A percentile compares a stretch with the other conserved stretches of the same genome.
phyloP scores from a whole-genome alignment of 352 stramenopile species.

The Pythium angustatum region DNA sequence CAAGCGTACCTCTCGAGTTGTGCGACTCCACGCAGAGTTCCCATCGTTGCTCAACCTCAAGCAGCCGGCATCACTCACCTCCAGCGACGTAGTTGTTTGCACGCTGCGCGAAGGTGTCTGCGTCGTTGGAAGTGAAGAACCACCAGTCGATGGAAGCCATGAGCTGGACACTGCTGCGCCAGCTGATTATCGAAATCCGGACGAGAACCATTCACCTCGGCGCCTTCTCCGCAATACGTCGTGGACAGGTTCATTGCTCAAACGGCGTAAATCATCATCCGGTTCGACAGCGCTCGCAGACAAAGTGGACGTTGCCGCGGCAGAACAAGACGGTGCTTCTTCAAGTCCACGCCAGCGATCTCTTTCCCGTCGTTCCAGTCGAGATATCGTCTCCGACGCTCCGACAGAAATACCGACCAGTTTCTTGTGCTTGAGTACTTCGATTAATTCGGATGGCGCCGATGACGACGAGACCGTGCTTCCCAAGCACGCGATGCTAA shows the following conservation, averaged over 20 bases:
- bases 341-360: slow-evolving; percentile 6
- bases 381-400: neutral
- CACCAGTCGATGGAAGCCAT: neutral
- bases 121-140: slow-evolving; percentile 22
- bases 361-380: slow-evolving; percentile 1
- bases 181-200: neutral
- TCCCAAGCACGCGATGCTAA: slow-evolving; percentile 10
- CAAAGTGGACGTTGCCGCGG: neutral
- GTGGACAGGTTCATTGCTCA: slow-evolving; percentile 28
- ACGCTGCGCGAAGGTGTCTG: slow-evolving; percentile 24
- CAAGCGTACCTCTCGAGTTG: slow-evolving; percentile 16
- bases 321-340: neutral
- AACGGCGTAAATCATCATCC: slow-evolving; percentile 28
- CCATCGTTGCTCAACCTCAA: slow-evolving; percentile 23
- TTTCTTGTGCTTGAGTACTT: slow-evolving; percentile 8
- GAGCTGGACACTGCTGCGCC: neutral
- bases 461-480: neutral
- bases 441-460: neutral
- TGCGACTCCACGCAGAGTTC: slow-evolving; percentile 20
- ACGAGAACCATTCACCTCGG: slow-evolving; percentile 7
- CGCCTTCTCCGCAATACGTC: slow-evolving; percentile 5
- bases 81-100: slow-evolving; percentile 21
- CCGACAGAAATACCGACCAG: slow-evolving; percentile 13
- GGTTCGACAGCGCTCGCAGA: neutral
- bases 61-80: neutral